phyloP scores from a whole-genome alignment of 2,329 filamentous ascomycete genomes.

The Trichoderma hamatum region DNA sequence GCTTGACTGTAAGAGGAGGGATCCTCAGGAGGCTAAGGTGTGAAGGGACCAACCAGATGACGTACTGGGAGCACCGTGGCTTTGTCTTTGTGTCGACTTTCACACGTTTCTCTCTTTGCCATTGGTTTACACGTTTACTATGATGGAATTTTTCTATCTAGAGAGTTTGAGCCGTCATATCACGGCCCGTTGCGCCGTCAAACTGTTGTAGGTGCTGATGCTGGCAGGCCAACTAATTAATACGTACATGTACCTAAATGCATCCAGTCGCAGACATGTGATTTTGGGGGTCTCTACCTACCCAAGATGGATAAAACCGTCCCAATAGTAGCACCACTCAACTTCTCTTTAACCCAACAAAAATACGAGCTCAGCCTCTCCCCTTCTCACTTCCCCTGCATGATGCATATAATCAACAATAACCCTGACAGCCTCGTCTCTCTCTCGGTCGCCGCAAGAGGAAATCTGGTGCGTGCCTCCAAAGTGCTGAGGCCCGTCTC shows the following conservation, averaged over 20 bases:
- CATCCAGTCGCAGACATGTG: slow-evolving; percentile 13
- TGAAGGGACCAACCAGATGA: not conserved
- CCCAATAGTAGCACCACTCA: not conserved
- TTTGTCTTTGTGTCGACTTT: not conserved
- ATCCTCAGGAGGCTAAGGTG: not conserved
- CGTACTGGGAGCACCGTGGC: not conserved
- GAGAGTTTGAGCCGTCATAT: slow-evolving; percentile 4
- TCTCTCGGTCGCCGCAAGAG: slow-evolving; percentile 21
- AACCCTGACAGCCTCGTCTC: not conserved
- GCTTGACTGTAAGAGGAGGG: not conserved
- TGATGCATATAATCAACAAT: not conserved
- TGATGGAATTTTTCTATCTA: not conserved
- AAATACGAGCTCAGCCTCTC: not conserved
- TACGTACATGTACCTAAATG: not conserved
- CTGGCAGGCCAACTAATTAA: not conserved
- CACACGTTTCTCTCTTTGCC: not conserved
- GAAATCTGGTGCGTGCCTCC: slow-evolving; percentile 21
- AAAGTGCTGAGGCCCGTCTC: not conserved
- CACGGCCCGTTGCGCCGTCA: slow-evolving; percentile 15
- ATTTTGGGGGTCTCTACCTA: not conserved
- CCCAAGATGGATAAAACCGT: not conserved
- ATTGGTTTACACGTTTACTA: not conserved
- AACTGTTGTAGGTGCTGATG: not conserved
- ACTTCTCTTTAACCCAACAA: not conserved
- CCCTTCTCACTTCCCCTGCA: not conserved